Base-by-base conservation (phyloP, 495 filamentous ascomycete species). In the Penicillium taxi region DNA sequence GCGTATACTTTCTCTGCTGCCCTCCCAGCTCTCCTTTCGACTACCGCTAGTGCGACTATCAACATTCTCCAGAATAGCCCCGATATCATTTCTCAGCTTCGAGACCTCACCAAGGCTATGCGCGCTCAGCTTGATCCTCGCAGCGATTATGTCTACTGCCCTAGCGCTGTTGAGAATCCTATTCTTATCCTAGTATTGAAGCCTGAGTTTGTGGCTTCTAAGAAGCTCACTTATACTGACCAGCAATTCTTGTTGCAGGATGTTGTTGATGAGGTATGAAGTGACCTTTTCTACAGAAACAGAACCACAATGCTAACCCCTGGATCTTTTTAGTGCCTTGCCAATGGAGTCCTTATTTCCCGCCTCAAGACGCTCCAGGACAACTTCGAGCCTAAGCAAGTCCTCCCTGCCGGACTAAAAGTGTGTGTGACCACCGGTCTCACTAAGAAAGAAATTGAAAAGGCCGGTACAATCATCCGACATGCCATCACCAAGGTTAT, bases 1-100 rank as follows among this genome's bases (percentile, higher is more conserved):
- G 79, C 89, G 3, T 96, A 96, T 57, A 95, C 90, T 7, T 98
- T 83, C 67, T 95, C 88, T 28, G 91, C 91, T 8, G 91, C 93
- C 14, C 67, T 96, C 28, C 93, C 91, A 9, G 91, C 91, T 18
- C 81, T 96, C 67, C 71, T 94, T 21, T 88, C 93, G 11, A 90
- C 89, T 17, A 94, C 89, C n/a, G 86, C 90, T 2, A 88, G 82
- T 56, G 91, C 93, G 57, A 84, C 84, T 7, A 68, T 96, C 30
- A 80, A 78, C 26, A 64, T 96, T 39, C 70, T 96, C 26, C 86
- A 95, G 56, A 81, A 76, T 27, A 84, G 78, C 52, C 84, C 88
- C 0, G 87, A 93, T 26, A 72, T 86, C 22, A 59, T 96, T 26
- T 58, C 66, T 1, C 74, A 77, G 45, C 75, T 91, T 48, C 74